Evolutionary conservation across 163 green algal genomes (phyloP), one percentile per base, ranked within the genome.

Genomic region (Scenedesmus sp.): DNA sequence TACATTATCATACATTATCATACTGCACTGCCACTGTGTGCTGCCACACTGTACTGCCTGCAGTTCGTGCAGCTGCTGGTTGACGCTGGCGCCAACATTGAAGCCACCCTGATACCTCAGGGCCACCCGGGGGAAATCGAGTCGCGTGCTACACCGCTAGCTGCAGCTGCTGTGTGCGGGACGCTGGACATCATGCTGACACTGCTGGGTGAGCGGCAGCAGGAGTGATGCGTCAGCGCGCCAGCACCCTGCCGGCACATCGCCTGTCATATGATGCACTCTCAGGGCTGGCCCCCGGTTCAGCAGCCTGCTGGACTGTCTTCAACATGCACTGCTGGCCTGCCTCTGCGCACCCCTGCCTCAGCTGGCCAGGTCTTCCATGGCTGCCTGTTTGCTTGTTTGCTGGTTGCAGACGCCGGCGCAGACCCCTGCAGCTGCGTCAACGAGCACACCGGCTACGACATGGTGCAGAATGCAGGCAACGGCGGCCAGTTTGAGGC

Each of bases 381-480:
- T n/a, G n/a, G n/a, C n/a, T n/a, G n/a, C n/a, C n/a, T n/a, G n/a
- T n/a, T n/a, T n/a, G n/a, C n/a, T n/a, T 24, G 53, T 65, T 3
- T 65, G 15, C 53, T 72, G 59, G 22, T 6, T 84, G 24, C 65
- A 89, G 84, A 65, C 33, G 84, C 84, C n/a, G 84, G 65, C 43
- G 84, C 84, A 20, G 42, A 83, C 22, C 20, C 13, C 42, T 24
- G 1, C 6, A 51, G 6, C 4, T 89, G 22, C 24, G 30, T 18
- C 1, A 20, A 83, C 43, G 24, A 49, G 33, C 1, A 35, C 4
- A 89, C 84, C 20, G 37, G 43, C 2, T 89, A 89, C 26, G 26
- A 81, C 65, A 5, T 89, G 24, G 40, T 89, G 37, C 84, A 89
- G 42, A 68, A 42, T 26, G 65, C 84, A 46, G 84, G 65, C 16